These are phyloP conservation scores for Tolypocladium amazonense DNA, from an alignment of 2,329 filamentous ascomycete species.

Conservation along the genomic window DNA sequence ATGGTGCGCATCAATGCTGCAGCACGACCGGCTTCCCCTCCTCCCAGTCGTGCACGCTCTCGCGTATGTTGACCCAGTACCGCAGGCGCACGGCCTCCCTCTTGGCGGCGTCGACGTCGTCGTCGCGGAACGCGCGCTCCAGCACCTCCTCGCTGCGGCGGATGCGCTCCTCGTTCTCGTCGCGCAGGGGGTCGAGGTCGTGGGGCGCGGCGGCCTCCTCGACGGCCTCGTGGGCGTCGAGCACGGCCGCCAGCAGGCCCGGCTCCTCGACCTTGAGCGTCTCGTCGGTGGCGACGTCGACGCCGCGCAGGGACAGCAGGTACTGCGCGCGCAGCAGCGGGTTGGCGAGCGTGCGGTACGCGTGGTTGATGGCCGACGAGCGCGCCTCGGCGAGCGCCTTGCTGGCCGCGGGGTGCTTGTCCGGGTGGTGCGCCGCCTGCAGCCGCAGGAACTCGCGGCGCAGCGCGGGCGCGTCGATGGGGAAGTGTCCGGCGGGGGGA, in stretches of 20 bases:
- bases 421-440: constrained; percentile 68
- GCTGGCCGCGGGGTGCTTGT: constrained; percentile 46
- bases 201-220: constrained; percentile 60
- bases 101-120: constrained; percentile 57
- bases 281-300: constrained; percentile 75
- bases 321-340: constrained; percentile 85
- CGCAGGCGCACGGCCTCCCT: constrained; percentile 65
- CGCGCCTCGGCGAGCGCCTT: constrained; percentile 59
- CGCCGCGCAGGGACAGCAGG: constrained; percentile 60
- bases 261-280: constrained; percentile 55
- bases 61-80: constrained; percentile 85
- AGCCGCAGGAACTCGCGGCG: constrained; percentile 79
- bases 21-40: constrained; percentile 52
- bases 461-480: constrained; percentile 57
- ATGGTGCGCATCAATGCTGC: constrained; percentile 27
- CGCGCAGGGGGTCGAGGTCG: constrained; percentile 48
- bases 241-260: constrained; percentile 64
- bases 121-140: constrained; percentile 52
- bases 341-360: constrained; percentile 73
- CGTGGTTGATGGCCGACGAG: constrained; percentile 81
- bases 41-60: constrained; percentile 78
- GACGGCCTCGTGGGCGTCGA: constrained; percentile 69
- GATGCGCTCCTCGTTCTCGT: constrained; percentile 60
- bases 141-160: constrained; percentile 49
- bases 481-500: constrained; percentile 67